These are phyloP conservation scores for Tolypocladium sp. DNA, from an alignment of 2,329 filamentous ascomycete species.

Conservation along the genomic window DNA sequence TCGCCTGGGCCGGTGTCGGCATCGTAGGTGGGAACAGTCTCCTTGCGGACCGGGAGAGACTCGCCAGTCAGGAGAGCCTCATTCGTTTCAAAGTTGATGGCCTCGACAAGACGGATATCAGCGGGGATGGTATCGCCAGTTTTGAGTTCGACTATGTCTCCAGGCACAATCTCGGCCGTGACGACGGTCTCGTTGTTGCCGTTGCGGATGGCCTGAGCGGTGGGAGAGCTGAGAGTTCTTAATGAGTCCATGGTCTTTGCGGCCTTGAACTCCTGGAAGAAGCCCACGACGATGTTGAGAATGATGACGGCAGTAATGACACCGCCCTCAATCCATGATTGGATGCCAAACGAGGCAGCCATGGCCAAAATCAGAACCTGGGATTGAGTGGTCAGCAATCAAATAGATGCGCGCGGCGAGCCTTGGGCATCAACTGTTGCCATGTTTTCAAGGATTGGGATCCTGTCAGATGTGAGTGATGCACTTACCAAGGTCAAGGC, in stretches of 20 bases:
- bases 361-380: conserved; percentile 47
- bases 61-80: conserved; percentile 57
- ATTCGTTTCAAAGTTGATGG: conserved; percentile 60
- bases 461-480: too few relatives aligned
- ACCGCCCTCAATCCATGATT: conserved; percentile 51
- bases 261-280: conserved; percentile 34
- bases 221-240: conserved; percentile 32
- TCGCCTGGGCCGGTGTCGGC: conserved; percentile 41
- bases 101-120: conserved; percentile 46
- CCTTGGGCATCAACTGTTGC: background rate
- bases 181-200: conserved; percentile 27
- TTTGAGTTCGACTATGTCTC: conserved; percentile 45
- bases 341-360: conserved; percentile 47
- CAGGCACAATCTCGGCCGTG: conserved; percentile 41
- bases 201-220: conserved; percentile 31
- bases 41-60: conserved; percentile 50
- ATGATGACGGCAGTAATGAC: conserved; percentile 48
- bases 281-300: conserved; percentile 48
- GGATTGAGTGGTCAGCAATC: background rate
- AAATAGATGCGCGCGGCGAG: background rate
- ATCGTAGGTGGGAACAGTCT: conserved; percentile 31
- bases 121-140: conserved; percentile 54
- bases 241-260: conserved; percentile 41
- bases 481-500: conserved; percentile 54
- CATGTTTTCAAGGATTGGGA: background rate